phyloP scores from a whole-genome alignment of 1,139 yeast genomes.

The Candida pseudoviswanathii region DNA sequence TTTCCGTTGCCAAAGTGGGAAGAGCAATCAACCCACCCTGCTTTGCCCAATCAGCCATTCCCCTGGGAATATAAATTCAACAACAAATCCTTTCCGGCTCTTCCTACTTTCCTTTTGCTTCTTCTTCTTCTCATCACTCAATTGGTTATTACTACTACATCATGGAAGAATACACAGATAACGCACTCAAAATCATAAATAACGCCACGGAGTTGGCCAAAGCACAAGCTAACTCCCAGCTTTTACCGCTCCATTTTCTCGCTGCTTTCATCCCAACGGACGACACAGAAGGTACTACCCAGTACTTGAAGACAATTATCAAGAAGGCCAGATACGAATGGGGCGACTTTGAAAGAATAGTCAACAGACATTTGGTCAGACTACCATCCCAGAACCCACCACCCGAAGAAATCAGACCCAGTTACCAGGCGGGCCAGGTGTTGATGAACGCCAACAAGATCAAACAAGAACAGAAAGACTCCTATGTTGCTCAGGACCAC shows the following conservation, averaged over 20 bases:
- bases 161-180: slow-evolving; percentile 83
- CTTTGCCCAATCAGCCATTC: not conserved
- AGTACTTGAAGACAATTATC: slow-evolving; percentile 79
- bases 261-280: slow-evolving; percentile 88
- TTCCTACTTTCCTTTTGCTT: not conserved
- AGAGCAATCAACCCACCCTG: not conserved
- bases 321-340: slow-evolving; percentile 91
- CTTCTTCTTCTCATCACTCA: not conserved
- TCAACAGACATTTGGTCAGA: slow-evolving; percentile 79
- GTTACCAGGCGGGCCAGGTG: slow-evolving; percentile 70
- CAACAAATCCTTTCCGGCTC: not conserved
- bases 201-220: slow-evolving; percentile 80
- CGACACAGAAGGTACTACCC: slow-evolving; percentile 61
- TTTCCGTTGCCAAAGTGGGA: not conserved
- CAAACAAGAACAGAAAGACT: slow-evolving; percentile 86
- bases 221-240: slow-evolving; percentile 81
- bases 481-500: slow-evolving; percentile 93
- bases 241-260: slow-evolving; percentile 82
- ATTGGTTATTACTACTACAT: not conserved
- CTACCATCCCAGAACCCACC: slow-evolving; percentile 89
- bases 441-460: slow-evolving; percentile 71
- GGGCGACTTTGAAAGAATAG: slow-evolving; percentile 73
- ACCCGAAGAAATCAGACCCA: slow-evolving; percentile 71
- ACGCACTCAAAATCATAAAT: slow-evolving; percentile 81
- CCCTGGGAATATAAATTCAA: not conserved